Conservation (phyloP, 1,284 basidiomycete genomes). For the Neolentinus lepideus region DNA sequence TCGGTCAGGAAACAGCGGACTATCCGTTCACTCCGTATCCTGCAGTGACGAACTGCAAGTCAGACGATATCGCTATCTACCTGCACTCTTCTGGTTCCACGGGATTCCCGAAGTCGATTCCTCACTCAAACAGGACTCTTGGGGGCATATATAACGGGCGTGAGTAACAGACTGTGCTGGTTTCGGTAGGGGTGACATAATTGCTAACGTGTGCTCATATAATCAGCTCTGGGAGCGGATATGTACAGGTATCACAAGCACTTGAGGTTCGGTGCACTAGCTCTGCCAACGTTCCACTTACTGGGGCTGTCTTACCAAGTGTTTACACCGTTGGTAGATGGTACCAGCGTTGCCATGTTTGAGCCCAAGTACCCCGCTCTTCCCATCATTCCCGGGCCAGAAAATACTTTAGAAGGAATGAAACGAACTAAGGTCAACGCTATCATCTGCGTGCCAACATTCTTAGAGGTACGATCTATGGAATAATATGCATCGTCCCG, state of each 20-base stretch:
- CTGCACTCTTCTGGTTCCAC: slow-evolving; percentile 1
- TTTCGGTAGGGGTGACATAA: too few species aligned
- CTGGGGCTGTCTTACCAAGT: slow-evolving; percentile 11
- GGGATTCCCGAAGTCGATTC: neutral
- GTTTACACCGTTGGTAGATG: slow-evolving; percentile 8
- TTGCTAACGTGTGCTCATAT: too few species aligned
- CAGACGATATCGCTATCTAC: neutral
- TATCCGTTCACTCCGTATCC: neutral
- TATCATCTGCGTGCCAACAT: slow-evolving; percentile 11
- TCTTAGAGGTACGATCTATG: slow-evolving; percentile 12
- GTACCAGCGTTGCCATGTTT: slow-evolving; percentile 8
- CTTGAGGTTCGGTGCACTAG: slow-evolving; percentile 5
- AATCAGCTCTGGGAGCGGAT: neutral
- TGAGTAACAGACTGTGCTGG: neutral
- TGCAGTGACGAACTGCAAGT: neutral
- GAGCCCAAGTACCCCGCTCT: slow-evolving; percentile 9
- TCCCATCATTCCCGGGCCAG: slow-evolving; percentile 9
- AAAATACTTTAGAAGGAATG: slow-evolving; percentile 11
- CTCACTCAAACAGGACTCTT: neutral
- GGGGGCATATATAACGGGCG: neutral
- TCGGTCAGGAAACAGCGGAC: neutral
- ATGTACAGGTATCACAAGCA: neutral
- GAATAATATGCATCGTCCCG: too few species aligned
- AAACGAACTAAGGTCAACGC: slow-evolving; percentile 6
- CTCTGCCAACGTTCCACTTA: slow-evolving; percentile 15